Conservation (phyloP, 2,329 filamentous ascomycete species). For the Fusarium temperatum region DNA sequence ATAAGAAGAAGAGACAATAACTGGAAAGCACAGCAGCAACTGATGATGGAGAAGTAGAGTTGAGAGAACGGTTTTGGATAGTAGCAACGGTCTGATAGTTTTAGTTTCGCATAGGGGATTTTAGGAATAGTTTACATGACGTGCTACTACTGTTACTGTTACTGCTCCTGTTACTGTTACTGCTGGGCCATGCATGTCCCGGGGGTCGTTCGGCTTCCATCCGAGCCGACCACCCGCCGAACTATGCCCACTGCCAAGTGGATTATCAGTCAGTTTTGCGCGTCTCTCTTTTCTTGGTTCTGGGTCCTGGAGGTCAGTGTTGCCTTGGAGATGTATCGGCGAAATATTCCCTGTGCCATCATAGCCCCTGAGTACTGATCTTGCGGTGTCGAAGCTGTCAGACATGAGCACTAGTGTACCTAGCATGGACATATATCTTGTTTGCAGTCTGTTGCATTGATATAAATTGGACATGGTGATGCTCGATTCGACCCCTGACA, state of each 20-base stretch:
- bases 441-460: background rate
- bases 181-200: constrained; percentile 2
- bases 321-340: constrained; percentile 1
- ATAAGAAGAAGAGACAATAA: background rate
- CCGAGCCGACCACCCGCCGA: constrained; percentile 35
- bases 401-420: background rate
- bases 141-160: constrained; percentile 41
- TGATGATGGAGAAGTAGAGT: background rate
- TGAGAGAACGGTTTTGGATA: background rate
- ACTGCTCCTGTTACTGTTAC: background rate
- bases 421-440: background rate
- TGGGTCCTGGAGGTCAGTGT: background rate
- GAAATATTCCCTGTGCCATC: background rate
- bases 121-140: constrained; percentile 29
- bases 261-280: constrained; percentile 17
- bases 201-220: constrained; percentile 36
- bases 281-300: background rate
- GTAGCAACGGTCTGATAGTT: background rate
- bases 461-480: constrained; percentile 7
- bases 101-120: constrained; percentile 11
- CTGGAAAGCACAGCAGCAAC: background rate
- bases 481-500: constrained; percentile 1
- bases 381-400: background rate
- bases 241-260: constrained; percentile 29
- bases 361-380: background rate